Evolutionary conservation across 2,329 filamentous ascomycete genomes (phyloP), one percentile per base, ranked within the genome.

Genomic region (Scolecobasidium constrictum): DNA sequence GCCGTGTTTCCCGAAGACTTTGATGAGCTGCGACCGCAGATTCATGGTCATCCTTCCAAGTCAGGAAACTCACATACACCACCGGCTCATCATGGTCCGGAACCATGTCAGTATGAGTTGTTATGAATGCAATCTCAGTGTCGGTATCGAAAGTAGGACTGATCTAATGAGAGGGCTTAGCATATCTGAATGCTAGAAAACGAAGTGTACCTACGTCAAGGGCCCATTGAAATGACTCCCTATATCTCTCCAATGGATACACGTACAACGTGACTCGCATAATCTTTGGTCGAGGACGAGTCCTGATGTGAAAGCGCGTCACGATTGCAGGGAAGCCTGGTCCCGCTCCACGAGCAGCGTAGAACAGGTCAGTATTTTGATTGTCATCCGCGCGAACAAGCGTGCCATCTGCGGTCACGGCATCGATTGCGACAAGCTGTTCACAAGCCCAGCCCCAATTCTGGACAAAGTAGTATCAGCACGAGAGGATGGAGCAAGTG

Each of bases 281-380:
- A n/a, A 9, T 7, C 9, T n/a, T 31, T 31, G 26, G 26, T 31
- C 9, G 26, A 7, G 9, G 9, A 41, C 55, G 47, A 12, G 67
- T 63, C 16, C 58, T 53, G 3, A 76, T 59, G 47, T 75, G 60
- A 48, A 73, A 75, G 12, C 60, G 58, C 1, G 69, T 72, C 3
- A 75, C 64, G 5, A 76, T 56, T 1, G 63, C 72, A 1, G 72
- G 72, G 44, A 75, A 75, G 16, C 71, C 68, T 59, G 53, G 55
- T 12, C 70, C 70, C 6, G 67, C 61, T 3, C 70, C 70, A 12
- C 67, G 56, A 3, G 66, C 68, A 4, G 68, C 68, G 66, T 67
- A 73, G 47, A 66, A 68, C 1, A 73, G 55, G 33, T 73, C 69
- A 3, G 47, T 42, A 44, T 72, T 67, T 44, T 68, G 53, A 5